Evolutionary conservation across 176 grass and related monocot species (phyloP).

Genomic region (Oryza meridionalis): DNA sequence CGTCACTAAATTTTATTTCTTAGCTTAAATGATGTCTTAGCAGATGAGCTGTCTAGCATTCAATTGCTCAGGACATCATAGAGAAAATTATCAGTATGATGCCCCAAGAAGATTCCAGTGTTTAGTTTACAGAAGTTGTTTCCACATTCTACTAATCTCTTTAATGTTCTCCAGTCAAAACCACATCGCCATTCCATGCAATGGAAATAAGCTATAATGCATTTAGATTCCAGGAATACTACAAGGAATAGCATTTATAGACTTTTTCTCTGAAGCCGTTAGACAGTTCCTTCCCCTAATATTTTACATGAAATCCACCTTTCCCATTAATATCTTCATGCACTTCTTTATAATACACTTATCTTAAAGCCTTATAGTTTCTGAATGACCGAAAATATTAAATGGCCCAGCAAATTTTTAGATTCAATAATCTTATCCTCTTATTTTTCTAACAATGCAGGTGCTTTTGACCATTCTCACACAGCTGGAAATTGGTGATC

Average conservation of each 20-base stretch:
- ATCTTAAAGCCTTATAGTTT: background rate
- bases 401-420: conserved; percentile 11
- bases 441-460: conserved; percentile 46
- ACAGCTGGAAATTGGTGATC: conserved; percentile 87
- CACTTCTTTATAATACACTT: conserved; percentile 2
- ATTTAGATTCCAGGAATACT: conserved; percentile 4
- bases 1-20: background rate
- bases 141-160: conserved; percentile 8
- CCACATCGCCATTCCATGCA: background rate
- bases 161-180: background rate
- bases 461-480: conserved; percentile 89
- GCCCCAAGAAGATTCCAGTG: background rate
- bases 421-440: conserved; percentile 30
- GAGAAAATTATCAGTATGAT: background rate
- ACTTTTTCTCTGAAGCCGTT: background rate
- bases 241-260: conserved; percentile 15
- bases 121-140: background rate
- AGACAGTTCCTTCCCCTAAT: background rate
- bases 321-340: background rate
- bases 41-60: background rate
- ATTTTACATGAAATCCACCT: conserved; percentile 22
- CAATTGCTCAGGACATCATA: conserved; percentile 8
- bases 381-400: conserved; percentile 22
- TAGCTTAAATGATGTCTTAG: conserved; percentile 10
- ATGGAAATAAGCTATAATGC: background rate